phyloP scores from a whole-genome alignment of 108 stramenopile species.

The Fragilaria radians region DNA sequence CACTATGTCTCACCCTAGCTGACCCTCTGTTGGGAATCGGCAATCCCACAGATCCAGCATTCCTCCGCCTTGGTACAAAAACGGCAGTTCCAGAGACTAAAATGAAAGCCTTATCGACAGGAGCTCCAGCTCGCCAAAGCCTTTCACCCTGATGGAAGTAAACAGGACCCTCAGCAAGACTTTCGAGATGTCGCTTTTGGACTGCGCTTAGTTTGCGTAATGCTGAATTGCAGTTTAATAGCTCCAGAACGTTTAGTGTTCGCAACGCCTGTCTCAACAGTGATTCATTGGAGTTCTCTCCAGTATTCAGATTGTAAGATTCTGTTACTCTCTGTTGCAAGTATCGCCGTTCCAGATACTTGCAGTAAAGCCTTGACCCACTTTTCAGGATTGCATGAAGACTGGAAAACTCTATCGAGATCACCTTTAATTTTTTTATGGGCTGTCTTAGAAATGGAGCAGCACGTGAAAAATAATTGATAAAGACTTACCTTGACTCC shows the following conservation, averaged over 20 bases:
- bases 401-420: constrained; percentile 65
- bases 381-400: constrained; percentile 65
- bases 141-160: constrained; percentile 67
- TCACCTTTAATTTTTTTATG: constrained; percentile 9
- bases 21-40: not conserved
- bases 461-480: not conserved
- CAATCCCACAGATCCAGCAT: constrained; percentile 38
- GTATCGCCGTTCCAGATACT: constrained; percentile 49
- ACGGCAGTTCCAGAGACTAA: constrained; percentile 76
- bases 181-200: constrained; percentile 81
- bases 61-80: constrained; percentile 61
- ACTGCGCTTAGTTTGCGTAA: constrained; percentile 75
- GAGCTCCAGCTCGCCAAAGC: constrained; percentile 69
- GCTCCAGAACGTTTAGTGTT: constrained; percentile 59
- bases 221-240: constrained; percentile 74
- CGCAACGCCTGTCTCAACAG: constrained; percentile 35
- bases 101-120: constrained; percentile 74
- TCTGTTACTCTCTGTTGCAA: not conserved
- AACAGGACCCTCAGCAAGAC: constrained; percentile 69
- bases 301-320: not conserved
- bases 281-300: constrained; percentile 13
- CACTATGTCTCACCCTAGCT: not conserved
- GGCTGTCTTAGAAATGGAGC: not conserved
- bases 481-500: constrained; percentile 61
- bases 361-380: constrained; percentile 70